Evolutionary conservation across 2,329 filamentous ascomycete species (phyloP), one percentile per base, ranked within the genome.

Genomic region (Aureobasidium sp.): DNA sequence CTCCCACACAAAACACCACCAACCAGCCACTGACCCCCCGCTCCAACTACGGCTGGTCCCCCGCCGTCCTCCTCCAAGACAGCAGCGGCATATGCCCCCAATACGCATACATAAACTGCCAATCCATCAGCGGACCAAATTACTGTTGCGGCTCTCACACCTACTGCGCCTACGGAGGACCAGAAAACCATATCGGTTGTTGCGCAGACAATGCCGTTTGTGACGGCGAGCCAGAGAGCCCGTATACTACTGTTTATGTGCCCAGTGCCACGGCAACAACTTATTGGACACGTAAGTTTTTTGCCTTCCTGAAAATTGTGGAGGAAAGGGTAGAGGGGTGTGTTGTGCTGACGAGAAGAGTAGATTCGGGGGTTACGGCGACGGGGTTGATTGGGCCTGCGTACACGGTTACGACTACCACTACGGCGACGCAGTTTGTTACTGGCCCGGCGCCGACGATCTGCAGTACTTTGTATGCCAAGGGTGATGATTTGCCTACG

Each of bases 61-160:
- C 57, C 17, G 45, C 45, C 22, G 45, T 60, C 36, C 27, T 36
- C 36, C 34, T 60, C 25, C 57, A 60, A 60, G 34, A 42, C 45
- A 22, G 15, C 45, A 15, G 12, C 5, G 57, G 57, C 4, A 51
- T 60, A 9, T 60, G 57, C 25, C 57, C 57, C 9, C 57, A 42
- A 20, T 60, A 42, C 34, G 57, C 57, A 31, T 51, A 42, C 36
- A 60, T 60, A 29, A 60, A 60, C 45, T 60, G 57, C 45, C 57
- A 51, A 49, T 36, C 25, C 34, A 60, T 60, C 57, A n/a, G 25
- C 1, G 34, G 36, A 1, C 57, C 57, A 14, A 42, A 60, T 45
- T 60, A 60, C 12, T 60, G 57, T 27, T 60, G 57, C 6, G 57
- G 57, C 1, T 1, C 34, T 12, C 14, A 25, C 11, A 60, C 57